Evolutionary conservation across 495 filamentous ascomycete species (phyloP).

Genomic region (Daldinia caldariorum): DNA sequence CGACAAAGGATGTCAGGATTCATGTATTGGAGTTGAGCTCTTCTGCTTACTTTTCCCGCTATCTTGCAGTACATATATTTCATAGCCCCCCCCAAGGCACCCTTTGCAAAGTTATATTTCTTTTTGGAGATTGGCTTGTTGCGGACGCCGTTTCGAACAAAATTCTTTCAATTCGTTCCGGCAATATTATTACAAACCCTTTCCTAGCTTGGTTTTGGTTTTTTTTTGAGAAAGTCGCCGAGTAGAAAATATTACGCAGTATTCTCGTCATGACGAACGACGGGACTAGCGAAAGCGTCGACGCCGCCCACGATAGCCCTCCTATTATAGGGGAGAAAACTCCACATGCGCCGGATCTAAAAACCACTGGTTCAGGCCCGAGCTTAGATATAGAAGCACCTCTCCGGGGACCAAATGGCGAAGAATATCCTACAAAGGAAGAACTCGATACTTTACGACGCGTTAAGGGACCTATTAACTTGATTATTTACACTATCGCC

Average conservation of each 20-base stretch:
- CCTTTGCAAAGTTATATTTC: slow-evolving; percentile 1
- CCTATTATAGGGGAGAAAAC: slow-evolving; percentile 9
- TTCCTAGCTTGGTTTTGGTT: neutral
- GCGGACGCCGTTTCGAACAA: neutral
- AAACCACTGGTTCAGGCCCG: slow-evolving; percentile 20
- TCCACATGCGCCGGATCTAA: slow-evolving; percentile 8
- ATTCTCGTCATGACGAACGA: slow-evolving; percentile 27
- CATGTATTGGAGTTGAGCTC: slow-evolving; percentile 28
- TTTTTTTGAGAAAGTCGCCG: neutral
- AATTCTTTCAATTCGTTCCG: neutral
- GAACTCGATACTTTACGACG: slow-evolving; percentile 70
- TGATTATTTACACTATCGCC: slow-evolving; percentile 72
- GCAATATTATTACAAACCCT: neutral
- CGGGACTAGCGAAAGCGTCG: slow-evolving; percentile 22
- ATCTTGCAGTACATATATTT: slow-evolving; percentile 6
- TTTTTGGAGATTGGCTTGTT: neutral
- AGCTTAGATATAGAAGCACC: slow-evolving; percentile 35
- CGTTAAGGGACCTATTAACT: slow-evolving; percentile 71
- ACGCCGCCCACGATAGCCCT: slow-evolving; percentile 14
- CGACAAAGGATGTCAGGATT: slow-evolving; percentile 13
- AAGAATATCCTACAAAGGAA: slow-evolving; percentile 65
- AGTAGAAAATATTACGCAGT: slow-evolving; percentile 5
- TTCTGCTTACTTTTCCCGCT: slow-evolving; percentile 13
- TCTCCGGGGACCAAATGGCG: slow-evolving; percentile 45
- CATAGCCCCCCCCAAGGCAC: neutral